phyloP scores from a whole-genome alignment of 2,329 filamentous ascomycete species.

The Xylaria sp. region DNA sequence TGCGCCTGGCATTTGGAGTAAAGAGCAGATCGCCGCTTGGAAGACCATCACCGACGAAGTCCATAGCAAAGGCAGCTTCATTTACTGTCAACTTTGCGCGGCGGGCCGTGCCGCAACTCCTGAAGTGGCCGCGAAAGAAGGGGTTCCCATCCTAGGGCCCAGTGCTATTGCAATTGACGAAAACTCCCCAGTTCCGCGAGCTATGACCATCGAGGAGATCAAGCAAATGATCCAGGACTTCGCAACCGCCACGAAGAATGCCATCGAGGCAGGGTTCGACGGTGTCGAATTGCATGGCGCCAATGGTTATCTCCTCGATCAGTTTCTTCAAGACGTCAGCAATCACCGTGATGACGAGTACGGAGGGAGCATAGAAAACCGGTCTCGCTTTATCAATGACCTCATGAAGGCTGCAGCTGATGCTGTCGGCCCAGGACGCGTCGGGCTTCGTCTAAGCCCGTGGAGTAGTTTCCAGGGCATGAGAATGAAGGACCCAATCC shows the following conservation, averaged over 20 bases:
- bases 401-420: constrained; percentile 55
- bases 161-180: constrained; percentile 48
- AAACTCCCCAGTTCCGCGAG: constrained; percentile 59
- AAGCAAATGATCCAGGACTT: constrained; percentile 70
- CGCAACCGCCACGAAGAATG: constrained; percentile 62
- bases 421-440: constrained; percentile 61
- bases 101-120: constrained; percentile 62
- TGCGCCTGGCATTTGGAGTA: constrained; percentile 65
- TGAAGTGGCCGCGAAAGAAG: constrained; percentile 31
- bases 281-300: constrained; percentile 60
- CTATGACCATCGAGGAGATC: constrained; percentile 74
- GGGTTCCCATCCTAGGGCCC: constrained; percentile 45
- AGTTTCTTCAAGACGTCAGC: constrained; percentile 58
- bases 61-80: constrained; percentile 67
- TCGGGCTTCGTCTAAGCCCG: constrained; percentile 69
- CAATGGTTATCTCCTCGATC: constrained; percentile 67
- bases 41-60: constrained; percentile 67
- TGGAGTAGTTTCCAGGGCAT: constrained; percentile 72
- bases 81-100: constrained; percentile 69
- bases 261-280: constrained; percentile 74
- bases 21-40: constrained; percentile 66
- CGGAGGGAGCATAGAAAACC: constrained; percentile 42
- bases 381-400: constrained; percentile 60
- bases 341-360: constrained; percentile 43
- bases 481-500: constrained; percentile 69